Evolutionary conservation across 352 stramenopile species (phyloP), one percentile per base, ranked within the genome.

Genomic region (Plasmopara muralis): DNA sequence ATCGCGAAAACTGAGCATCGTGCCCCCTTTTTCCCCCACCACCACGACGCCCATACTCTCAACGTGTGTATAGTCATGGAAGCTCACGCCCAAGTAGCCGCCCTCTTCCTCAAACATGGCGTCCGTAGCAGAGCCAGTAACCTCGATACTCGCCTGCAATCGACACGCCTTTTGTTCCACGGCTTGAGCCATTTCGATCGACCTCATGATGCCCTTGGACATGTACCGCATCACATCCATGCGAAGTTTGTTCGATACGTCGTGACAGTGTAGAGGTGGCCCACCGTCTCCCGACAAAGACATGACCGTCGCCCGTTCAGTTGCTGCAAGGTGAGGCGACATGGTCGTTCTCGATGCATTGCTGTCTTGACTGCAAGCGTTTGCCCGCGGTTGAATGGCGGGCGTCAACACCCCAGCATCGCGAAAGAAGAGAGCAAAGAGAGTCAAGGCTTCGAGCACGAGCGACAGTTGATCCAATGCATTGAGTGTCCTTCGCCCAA

Each of bases 171-270:
- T 63, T 13, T 68, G 60, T 18, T 69, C 65, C 0, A 31, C 53
- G 9, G 66, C 35, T 15, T 83, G 71, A 14, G 72, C 70, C 48
- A 77, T 66, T 34, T 79, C 66, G 50, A 83, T 87, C 4, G 74
- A 87, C 57, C 83, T 66, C 55, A 85, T 80, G 43, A 93, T 91
- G 4, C 80, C 83, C 64, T 86, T 77, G 10, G 77, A 89, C 63
- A 84, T 93, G 58, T 93, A 93, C 59, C 81, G 81, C 83, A 93
- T 91, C 51, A 93, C 70, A 56, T 85, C 77, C 69, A 84, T 86
- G 20, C 83, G 78, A 31, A 93, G 63, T 34, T 89, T 83, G 55
- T 85, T 89, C 4, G 80, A 85, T 28, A 93, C 68, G 39, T 93
- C 83, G 10, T 67, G 34, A 10, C 49, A 49, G 37, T 44, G 33